Evolutionary conservation across 2,329 filamentous ascomycete species (phyloP).

Genomic region (Piedraia hortae): DNA sequence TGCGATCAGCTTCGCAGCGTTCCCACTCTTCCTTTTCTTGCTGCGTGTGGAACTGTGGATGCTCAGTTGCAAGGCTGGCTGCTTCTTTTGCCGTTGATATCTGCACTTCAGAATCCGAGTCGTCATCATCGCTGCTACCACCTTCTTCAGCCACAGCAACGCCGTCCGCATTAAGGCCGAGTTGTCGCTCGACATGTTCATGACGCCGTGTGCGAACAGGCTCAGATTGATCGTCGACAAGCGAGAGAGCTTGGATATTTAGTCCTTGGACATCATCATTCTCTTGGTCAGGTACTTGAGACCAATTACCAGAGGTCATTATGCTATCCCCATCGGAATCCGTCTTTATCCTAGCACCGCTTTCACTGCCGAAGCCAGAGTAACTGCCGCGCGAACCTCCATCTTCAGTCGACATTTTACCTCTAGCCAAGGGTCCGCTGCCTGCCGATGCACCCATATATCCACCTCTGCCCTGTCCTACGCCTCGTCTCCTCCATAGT

Average conservation of each 20-base stretch:
- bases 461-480: conserved; percentile 11
- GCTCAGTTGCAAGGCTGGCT: conserved; percentile 5
- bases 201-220: conserved; percentile 29
- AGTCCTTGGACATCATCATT: conserved; percentile 2
- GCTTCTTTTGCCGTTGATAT: conserved; percentile 10
- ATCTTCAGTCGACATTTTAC: conserved; percentile 6
- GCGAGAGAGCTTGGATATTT: no score
- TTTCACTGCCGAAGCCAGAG: conserved; percentile 1
- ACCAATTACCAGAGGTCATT: conserved; percentile 17
- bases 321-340: conserved; percentile 7
- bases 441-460: conserved; percentile 14
- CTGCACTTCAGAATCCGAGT: conserved; percentile 21
- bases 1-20: conserved; percentile 20
- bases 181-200: conserved; percentile 25
- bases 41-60: conserved; percentile 22
- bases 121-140: conserved; percentile 15
- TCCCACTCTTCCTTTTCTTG: conserved; percentile 25
- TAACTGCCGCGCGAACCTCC: conserved; percentile 4
- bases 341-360: conserved; percentile 9
- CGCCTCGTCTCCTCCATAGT: conserved; percentile 6
- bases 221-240: no score
- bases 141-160: conserved; percentile 6
- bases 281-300: conserved; percentile 18
- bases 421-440: conserved; percentile 17
- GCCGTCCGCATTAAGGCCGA: conserved; percentile 20